Conservation (phyloP, 306 rosid species). For the Acacia confusa region DNA sequence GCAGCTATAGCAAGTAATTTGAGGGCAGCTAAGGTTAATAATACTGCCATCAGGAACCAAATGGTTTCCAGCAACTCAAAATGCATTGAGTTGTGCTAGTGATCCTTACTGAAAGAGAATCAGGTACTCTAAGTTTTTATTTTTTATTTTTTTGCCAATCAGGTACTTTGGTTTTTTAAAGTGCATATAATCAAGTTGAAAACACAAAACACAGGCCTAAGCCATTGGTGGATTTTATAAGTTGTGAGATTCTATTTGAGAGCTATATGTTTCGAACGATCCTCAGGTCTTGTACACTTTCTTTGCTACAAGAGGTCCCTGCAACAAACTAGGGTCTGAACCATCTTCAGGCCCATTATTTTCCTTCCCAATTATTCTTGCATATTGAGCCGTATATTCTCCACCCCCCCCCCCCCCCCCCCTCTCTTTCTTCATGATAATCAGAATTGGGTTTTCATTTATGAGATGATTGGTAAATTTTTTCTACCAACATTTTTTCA, state of each 20-base stretch:
- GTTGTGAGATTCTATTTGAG: neutral
- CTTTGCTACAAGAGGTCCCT: neutral
- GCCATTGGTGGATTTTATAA: neutral
- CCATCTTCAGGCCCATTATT: neutral
- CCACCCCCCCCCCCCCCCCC: no score
- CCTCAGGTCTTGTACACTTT: neutral
- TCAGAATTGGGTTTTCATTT: neutral
- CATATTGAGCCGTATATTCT: neutral
- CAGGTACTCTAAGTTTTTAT: neutral
- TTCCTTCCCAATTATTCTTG: neutral
- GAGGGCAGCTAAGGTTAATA: neutral
- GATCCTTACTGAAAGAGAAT: neutral
- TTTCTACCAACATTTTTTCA: neutral
- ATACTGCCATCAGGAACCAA: neutral
- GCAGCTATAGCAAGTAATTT: neutral
- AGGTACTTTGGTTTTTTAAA: neutral
- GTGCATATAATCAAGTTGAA: neutral
- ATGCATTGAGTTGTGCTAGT: neutral
- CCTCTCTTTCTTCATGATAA: neutral
- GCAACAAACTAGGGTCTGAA: neutral
- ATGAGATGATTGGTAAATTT: neutral
- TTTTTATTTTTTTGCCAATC: neutral
- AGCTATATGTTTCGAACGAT: neutral
- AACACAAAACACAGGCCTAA: neutral
- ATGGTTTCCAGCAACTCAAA: constrained; percentile 2